Evolutionary conservation across 2,329 filamentous ascomycete species (phyloP), one percentile per base, ranked within the genome.

Genomic region (Bisporella sp.): DNA sequence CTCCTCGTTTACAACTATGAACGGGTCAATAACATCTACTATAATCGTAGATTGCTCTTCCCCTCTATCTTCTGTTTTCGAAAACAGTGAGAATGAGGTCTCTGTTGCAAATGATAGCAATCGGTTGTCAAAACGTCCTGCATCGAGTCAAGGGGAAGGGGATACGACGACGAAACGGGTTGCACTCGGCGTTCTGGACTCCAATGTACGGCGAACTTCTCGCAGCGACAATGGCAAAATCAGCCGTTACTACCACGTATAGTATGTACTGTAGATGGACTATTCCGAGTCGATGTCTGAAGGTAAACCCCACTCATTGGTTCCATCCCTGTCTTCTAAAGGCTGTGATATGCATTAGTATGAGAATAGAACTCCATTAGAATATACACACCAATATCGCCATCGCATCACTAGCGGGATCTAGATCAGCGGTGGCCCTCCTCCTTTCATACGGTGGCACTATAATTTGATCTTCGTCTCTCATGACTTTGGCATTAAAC

Each of bases 261-360:
- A 42, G 40, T 49, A 45, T 6, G 13, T 39, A 21, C 33, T 49
- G 11, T 44, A 45, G 31, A 32, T 45, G 33, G 31, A 5, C 45
- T 45, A 49, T 49, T 49, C 29, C 41, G 47, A 45, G 4, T 44
- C 21, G 40, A 49, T 49, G 45, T 49, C 40, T 44, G 31, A 49
- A 49, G 31, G 40, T 32, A 49, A 49, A 49, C 41, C 40, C 31
- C 31, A 45, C 45, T 39, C 30, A 49, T 49, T 28, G 40, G 40
- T 45, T 49, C 11, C 21, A 49, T 49, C 40, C 35, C 30, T 35
- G 40, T 49, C 47, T 49, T 49, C 40, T 13, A 45, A 45, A 31
- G 32, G 41, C 41, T 49, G 40, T 49, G 11, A 45, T 49, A 49
- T 49, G 5, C 33, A 49, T 49, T 49, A 49, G 40, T 29, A 49